Percentiles rank a stretch among this genome's conserved stretches.
Evolutionary conservation across 495 filamentous ascomycete species (phyloP).

Genomic region (Talaromyces wortmannii): DNA sequence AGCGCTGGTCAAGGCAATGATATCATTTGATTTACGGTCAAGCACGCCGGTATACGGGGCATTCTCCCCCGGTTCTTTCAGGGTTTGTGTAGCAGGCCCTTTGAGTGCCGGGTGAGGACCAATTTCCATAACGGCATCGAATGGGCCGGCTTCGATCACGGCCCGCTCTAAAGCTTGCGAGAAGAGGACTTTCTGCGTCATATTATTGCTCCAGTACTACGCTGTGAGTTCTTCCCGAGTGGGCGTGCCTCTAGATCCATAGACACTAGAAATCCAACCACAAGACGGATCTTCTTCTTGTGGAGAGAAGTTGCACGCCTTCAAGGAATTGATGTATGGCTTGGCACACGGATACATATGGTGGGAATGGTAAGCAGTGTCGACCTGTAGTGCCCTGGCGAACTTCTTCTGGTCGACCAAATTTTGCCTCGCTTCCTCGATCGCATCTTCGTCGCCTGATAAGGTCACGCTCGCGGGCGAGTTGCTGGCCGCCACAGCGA

Average conservation of each 20-base stretch:
- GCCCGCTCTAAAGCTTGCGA: conserved; percentile 40
- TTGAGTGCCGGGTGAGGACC: conserved; percentile 51
- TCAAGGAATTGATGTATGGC: conserved; percentile 1
- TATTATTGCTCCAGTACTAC: conserved; percentile 32
- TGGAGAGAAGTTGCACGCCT: conserved; percentile 5
- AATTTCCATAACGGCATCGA: conserved; percentile 41
- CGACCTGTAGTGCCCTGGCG: conserved; percentile 37
- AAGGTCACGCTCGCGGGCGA: conserved; percentile 24
- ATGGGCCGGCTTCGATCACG: conserved; percentile 19
- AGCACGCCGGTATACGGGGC: conserved; percentile 2
- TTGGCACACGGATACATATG: conserved; percentile 27
- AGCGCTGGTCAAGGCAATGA: conserved; percentile 34
- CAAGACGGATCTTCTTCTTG: neutral
- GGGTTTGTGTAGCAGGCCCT: conserved; percentile 34
- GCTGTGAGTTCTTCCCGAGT: no score
- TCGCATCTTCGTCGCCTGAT: conserved; percentile 23
- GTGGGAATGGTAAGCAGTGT: conserved; percentile 31
- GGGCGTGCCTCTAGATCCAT: neutral
- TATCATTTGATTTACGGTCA: neutral
- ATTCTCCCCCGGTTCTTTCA: conserved; percentile 14
- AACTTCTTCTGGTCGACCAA: conserved; percentile 19
- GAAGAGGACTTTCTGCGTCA: conserved; percentile 52
- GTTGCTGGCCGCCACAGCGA: conserved; percentile 22
- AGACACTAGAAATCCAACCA: conserved; percentile 1
- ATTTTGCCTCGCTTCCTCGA: conserved; percentile 19